These are phyloP conservation scores for Amesomyces nigricolor DNA, from an alignment of 2,329 filamentous ascomycete species.

Conservation along the genomic window DNA sequence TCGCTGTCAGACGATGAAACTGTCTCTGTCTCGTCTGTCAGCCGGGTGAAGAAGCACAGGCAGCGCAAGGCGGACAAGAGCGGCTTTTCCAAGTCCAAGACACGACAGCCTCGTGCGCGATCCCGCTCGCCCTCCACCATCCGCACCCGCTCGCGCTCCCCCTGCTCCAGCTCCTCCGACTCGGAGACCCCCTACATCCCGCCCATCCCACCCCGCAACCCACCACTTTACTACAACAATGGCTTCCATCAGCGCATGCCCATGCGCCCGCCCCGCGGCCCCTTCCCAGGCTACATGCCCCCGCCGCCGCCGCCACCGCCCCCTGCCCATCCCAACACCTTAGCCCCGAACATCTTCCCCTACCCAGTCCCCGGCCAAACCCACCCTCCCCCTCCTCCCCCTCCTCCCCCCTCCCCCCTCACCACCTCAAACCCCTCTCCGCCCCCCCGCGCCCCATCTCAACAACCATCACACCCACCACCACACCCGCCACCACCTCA, in stretches of 20 bases:
- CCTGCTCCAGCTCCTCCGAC: slow-evolving; percentile 3
- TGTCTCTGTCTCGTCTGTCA: slow-evolving; percentile 17
- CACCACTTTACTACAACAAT: slow-evolving; percentile 18
- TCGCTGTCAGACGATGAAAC: slow-evolving; percentile 23
- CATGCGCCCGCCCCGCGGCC: neutral
- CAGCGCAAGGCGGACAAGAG: slow-evolving; percentile 9
- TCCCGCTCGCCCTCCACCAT: slow-evolving; percentile 19
- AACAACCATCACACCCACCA: neutral
- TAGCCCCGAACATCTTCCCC: neutral
- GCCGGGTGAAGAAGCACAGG: slow-evolving; percentile 5
- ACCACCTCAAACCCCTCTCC: neutral
- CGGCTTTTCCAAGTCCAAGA: slow-evolving; percentile 7
- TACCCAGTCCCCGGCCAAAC: neutral
- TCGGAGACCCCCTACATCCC: slow-evolving; percentile 1
- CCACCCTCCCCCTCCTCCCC: neutral
- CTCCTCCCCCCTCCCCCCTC: neutral
- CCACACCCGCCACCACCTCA: neutral
- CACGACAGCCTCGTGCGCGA: slow-evolving; percentile 15
- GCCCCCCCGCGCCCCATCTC: neutral
- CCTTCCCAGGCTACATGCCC: neutral
- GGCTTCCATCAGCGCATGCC: slow-evolving; percentile 25
- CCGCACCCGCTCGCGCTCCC: slow-evolving; percentile 13
- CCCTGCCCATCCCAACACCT: neutral
- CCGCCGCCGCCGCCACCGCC: slow-evolving; percentile 1
- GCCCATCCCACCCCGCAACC: slow-evolving; percentile 22